Conservation (phyloP, 2,329 filamentous ascomycete genomes). For the Remersonia thermophila region DNA sequence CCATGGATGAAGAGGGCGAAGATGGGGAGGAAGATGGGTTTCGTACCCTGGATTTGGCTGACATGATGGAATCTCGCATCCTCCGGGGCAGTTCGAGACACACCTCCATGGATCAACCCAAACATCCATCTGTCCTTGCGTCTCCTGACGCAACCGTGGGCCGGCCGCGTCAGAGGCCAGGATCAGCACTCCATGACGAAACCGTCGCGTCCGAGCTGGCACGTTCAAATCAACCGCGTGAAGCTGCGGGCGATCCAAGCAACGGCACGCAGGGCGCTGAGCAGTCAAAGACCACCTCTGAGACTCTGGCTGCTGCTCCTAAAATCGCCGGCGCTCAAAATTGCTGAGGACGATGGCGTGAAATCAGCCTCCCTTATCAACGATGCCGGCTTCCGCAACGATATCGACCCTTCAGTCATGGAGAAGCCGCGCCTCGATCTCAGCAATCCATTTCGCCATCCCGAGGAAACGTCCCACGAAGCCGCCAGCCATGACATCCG, state of each 20-base stretch:
- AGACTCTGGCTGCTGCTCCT: too few species aligned
- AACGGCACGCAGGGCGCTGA: not conserved
- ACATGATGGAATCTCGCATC: slow-evolving; percentile 58
- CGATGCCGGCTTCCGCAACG: slow-evolving; percentile 35
- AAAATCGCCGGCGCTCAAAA: slow-evolving; percentile 12
- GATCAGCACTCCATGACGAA: too few species aligned
- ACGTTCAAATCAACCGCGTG: too few species aligned
- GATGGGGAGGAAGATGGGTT: slow-evolving; percentile 46
- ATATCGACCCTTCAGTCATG: slow-evolving; percentile 27
- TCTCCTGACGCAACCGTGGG: too few species aligned
- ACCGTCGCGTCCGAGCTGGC: too few species aligned
- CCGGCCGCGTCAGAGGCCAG: too few species aligned
- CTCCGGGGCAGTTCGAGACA: slow-evolving; percentile 27
- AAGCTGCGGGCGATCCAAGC: too few species aligned
- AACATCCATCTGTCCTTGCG: too few species aligned
- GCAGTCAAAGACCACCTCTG: too few species aligned
- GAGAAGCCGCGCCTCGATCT: slow-evolving; percentile 10
- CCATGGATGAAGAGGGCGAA: slow-evolving; percentile 42
- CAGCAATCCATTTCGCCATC: slow-evolving; percentile 22
- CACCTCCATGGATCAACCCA: too few species aligned
- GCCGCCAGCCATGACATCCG: not conserved
- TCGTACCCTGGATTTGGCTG: slow-evolving; percentile 45
- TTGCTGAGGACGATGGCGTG: slow-evolving; percentile 22
- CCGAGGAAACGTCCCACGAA: slow-evolving; percentile 18
- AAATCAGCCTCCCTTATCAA: slow-evolving; percentile 34